A percentile compares a stretch with the other conserved stretches of the same genome.
Conservation (phyloP, 805 yeast species). For the Lachancea waltii region DNA sequence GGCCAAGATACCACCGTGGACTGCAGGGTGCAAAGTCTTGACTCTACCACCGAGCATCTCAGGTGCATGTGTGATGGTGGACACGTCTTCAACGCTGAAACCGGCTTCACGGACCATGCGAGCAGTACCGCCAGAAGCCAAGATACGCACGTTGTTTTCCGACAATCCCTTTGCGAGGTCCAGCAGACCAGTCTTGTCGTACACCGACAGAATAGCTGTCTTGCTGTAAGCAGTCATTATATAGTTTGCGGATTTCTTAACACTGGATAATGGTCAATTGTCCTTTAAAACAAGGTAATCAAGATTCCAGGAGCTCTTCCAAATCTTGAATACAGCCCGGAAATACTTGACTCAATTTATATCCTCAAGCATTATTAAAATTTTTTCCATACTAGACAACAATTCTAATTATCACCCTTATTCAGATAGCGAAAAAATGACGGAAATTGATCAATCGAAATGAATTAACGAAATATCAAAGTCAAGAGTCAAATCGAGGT, state of each 20-base stretch:
- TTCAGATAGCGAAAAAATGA: too few species aligned
- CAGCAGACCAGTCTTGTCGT: slow-evolving; percentile 92
- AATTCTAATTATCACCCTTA: too few species aligned
- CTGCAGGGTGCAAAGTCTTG: slow-evolving; percentile 97
- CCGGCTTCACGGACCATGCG: slow-evolving; percentile 93
- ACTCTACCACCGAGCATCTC: slow-evolving; percentile 99
- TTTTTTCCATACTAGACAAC: background rate
- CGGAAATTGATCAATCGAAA: background rate
- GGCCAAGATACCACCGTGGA: slow-evolving; percentile 95
- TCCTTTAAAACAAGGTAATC: too few species aligned
- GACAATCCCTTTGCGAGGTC: slow-evolving; percentile 94
- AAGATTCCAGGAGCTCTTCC: too few species aligned
- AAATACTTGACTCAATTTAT: background rate
- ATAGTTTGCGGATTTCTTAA: too few species aligned
- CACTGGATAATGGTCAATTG: background rate
- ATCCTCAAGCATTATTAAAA: background rate
- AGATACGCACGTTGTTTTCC: slow-evolving; percentile 79
- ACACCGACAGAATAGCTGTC: slow-evolving; percentile 94
- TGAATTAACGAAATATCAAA: background rate
- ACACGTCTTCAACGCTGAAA: slow-evolving; percentile 94
- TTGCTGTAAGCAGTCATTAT: slow-evolving; percentile 38
- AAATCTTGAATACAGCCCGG: too few species aligned
- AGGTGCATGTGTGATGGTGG: slow-evolving; percentile 94
- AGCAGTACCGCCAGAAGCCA: slow-evolving; percentile 98
- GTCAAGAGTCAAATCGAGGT: background rate